Evolutionary conservation across 176 grass and related monocot species (phyloP), one percentile per base, ranked within the genome.

Genomic region (Themeda triandra): DNA sequence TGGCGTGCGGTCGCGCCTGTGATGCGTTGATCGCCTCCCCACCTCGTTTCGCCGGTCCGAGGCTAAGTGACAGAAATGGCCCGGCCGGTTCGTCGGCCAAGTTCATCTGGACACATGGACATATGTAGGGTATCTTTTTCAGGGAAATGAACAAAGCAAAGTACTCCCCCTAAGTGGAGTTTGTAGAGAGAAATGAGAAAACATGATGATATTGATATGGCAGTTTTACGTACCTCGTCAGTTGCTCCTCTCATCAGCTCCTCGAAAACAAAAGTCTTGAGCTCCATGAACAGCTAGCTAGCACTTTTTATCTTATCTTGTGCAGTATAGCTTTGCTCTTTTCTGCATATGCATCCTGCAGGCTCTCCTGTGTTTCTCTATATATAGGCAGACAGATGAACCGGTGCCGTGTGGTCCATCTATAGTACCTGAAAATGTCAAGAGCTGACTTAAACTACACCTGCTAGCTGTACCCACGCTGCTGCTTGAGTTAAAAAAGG

Each of bases 341-440:
- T 71, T 79, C 37, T 62, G 21, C 12, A 86, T 28, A 32, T 45
- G 67, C 19, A 79, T 14, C 65, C 65, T 86, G 37, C 37, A 46
- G 39, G 27, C 13, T 27, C 51, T 28, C 31, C 0, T 14, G 10
- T 45, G n/a, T n/a, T 1, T 48, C 42, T 36, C 40, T 35, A 71
- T 79, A 63, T 79, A 48, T 58, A 71, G 51, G 5, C 13, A 35
- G n/a, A 27, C 7, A 14, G 25, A 15, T 0, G 1, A 21, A 39
- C 4, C 3, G n/a, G 19, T 31, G 39, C 36, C 80, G 80, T 62
- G 68, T 73, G 68, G 51, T 15, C 4, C 25, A 71, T 18, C 8
- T 12, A 31, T 4, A 45, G 6, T 62, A 25, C 65, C 65, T 24
- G 84, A 79, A 79, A 86, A 79, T 71, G 84, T 86, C 84, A 86